Evolutionary conservation across 2,329 filamentous ascomycete species (phyloP).

Genomic region (Penicillium sumatraense): DNA sequence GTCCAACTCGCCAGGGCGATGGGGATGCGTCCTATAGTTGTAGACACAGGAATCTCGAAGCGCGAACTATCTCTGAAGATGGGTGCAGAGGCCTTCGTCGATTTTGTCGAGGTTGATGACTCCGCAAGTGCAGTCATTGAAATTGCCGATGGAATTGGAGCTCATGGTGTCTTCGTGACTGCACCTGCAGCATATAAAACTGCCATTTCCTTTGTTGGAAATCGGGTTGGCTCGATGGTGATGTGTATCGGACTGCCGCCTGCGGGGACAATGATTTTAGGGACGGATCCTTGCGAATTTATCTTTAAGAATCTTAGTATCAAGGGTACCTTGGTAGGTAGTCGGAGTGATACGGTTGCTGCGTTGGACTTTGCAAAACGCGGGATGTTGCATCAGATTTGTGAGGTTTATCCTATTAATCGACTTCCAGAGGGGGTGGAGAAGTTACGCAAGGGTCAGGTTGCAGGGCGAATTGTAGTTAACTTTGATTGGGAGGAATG

Average conservation of each 20-base stretch:
- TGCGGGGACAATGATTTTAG: slow-evolving; percentile 24
- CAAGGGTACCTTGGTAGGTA: slow-evolving; percentile 36
- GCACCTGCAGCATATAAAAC: slow-evolving; percentile 47
- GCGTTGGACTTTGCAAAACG: slow-evolving; percentile 52
- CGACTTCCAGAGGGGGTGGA: slow-evolving; percentile 57
- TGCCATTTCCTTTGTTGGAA: slow-evolving; percentile 44
- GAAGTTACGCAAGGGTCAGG: slow-evolving; percentile 54
- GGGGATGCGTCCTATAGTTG: slow-evolving; percentile 61
- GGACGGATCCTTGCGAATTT: slow-evolving; percentile 31
- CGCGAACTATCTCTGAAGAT: slow-evolving; percentile 51
- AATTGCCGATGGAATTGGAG: slow-evolving; percentile 52
- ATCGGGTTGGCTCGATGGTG: slow-evolving; percentile 54
- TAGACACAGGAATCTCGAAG: slow-evolving; percentile 58
- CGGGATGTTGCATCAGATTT: slow-evolving; percentile 56
- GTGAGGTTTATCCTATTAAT: slow-evolving; percentile 53
- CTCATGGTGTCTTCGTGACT: slow-evolving; percentile 51
- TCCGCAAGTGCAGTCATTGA: slow-evolving; percentile 48
- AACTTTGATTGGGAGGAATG: slow-evolving; percentile 52
- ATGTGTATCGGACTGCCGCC: slow-evolving; percentile 56
- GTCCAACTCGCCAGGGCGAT: slow-evolving; percentile 60
- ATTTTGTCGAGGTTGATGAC: slow-evolving; percentile 52
- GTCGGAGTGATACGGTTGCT: slow-evolving; percentile 37
- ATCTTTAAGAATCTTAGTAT: slow-evolving; percentile 32
- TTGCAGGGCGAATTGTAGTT: slow-evolving; percentile 58
- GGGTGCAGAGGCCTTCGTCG: slow-evolving; percentile 62